Evolutionary conservation across 176 grass and related monocot genomes (phyloP), one percentile per base, ranked within the genome.

Genomic region (Pharus latifolius): DNA sequence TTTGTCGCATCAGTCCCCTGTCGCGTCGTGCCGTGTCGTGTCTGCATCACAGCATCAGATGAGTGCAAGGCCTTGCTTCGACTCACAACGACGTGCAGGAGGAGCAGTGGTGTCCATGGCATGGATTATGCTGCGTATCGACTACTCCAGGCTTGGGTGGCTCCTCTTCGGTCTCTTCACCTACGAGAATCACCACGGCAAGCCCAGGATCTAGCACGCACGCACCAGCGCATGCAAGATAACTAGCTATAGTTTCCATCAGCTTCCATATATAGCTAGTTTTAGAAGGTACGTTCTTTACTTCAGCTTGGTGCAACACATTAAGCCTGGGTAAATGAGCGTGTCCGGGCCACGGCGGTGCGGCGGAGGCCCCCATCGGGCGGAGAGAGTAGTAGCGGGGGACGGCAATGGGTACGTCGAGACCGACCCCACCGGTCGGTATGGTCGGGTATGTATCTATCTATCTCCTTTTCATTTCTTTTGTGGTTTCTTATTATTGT

Each of bases 351-450:
- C 44, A n/a, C 62, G 82, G 69, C 63, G 56, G 72, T 37, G 47
- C 47, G 76, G 48, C 45, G 5, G 27, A n/a, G 23, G 24, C 16
- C 50, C n/a, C 52, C 28, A 80, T 44, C 59, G 60, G 56, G 23
- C 58, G 40, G n/a, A 67, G 54, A 75, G 3, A 19, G 4, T 45
- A 26, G 5, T 40, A 55, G 57, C 40, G 63, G n/a, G 31, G 17
- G 56, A 50, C 56, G 47, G 17, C 75, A 87, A 90, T 63, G 94
- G 90, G 17, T 98, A 98, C 82, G 94, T 85, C 20, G 94, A 98
- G 75, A 91, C 66, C 47, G 94, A 98, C 50, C 89, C 94, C 5
- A 83, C 84, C 9, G 81, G 89, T 26, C 94, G 94, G 3, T 98
- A 98, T 51, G 94, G 90, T 51, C 81, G 94, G 43, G 94, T 98